Base-by-base conservation (phyloP, 495 filamentous ascomycete species). In the Geoglossum glabrum region DNA sequence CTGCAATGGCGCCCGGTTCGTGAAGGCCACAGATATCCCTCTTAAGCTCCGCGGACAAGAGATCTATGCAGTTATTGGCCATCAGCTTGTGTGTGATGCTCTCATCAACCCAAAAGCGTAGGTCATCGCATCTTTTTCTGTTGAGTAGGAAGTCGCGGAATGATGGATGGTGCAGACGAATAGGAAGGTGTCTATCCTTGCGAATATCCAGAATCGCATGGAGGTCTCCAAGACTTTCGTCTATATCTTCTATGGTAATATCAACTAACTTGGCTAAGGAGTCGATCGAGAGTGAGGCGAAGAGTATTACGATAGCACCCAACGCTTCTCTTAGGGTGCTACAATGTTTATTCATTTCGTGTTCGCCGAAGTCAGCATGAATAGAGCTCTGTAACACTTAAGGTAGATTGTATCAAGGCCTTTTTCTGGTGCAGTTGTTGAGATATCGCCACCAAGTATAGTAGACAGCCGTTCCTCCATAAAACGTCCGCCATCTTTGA, bases 21-120 rank as follows among this genome's bases (percentile, higher is more conserved):
- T 62, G 1, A 55, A 74, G 47, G 15, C 56, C 59, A 61, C 72
- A 75, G 11, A 76, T 68, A 55, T 76, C 66, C 64, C 56, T 50
- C 31, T 64, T 68, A 4, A 75, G 63, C 51, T 45, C 27, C n/a
- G 57, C 54, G 17, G 58, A 52, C 61, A 75, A 63, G 6, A 75
- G 56, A 10, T 64, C 47, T 38, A 75, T 55, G 61, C 69, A 76
- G 36, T 62, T 40, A n/a, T 49, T 27, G 30, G 64, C 66, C 50
- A 76, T n/a, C n/a, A n/a, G n/a, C n/a, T n/a, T n/a, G n/a, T n/a
- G n/a, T n/a, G n/a, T n/a, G n/a, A n/a, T n/a, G n/a, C n/a, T n/a
- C n/a, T n/a, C n/a, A n/a, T n/a, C n/a, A n/a, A n/a, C n/a, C n/a
- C n/a, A n/a, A n/a, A n/a, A n/a, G n/a, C n/a, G n/a, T n/a, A n/a